Conservation (phyloP, 2,329 filamentous ascomycete genomes). For the Pyrenochaeta sp. region DNA sequence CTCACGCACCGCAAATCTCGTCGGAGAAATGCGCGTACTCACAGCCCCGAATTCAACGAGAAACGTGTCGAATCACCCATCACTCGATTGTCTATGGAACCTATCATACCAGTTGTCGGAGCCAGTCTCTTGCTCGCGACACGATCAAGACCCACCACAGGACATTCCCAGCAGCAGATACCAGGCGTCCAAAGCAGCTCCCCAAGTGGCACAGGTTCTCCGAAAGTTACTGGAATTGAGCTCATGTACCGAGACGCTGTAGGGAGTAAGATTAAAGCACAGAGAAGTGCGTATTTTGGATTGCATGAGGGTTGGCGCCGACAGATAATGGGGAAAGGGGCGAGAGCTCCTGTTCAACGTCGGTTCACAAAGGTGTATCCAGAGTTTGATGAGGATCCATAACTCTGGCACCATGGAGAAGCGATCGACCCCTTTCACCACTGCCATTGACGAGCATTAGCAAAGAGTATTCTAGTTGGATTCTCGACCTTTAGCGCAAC, state of each 20-base stretch:
- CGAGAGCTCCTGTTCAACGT: neutral
- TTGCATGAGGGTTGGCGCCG: neutral
- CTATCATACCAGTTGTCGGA: neutral
- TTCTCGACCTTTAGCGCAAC: too few species aligned
- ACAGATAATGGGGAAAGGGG: neutral
- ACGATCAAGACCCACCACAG: neutral
- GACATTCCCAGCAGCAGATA: neutral
- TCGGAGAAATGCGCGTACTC: neutral
- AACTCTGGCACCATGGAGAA: neutral
- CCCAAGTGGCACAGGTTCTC: neutral
- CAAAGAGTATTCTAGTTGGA: neutral
- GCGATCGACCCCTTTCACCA: neutral
- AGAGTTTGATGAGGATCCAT: neutral
- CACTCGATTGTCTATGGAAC: neutral
- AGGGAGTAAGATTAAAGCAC: neutral
- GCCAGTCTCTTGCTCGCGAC: neutral
- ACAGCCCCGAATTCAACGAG: neutral
- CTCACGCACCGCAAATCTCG: neutral
- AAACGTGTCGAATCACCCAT: neutral
- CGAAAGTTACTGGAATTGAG: neutral
- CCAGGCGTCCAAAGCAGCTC: neutral
- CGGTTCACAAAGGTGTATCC: neutral
- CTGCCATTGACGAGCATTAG: neutral
- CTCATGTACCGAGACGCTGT: neutral
- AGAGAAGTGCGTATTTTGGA: neutral